Base-by-base conservation (phyloP, 768 basidiomycete species). In the Crassisporium funariophilum region DNA sequence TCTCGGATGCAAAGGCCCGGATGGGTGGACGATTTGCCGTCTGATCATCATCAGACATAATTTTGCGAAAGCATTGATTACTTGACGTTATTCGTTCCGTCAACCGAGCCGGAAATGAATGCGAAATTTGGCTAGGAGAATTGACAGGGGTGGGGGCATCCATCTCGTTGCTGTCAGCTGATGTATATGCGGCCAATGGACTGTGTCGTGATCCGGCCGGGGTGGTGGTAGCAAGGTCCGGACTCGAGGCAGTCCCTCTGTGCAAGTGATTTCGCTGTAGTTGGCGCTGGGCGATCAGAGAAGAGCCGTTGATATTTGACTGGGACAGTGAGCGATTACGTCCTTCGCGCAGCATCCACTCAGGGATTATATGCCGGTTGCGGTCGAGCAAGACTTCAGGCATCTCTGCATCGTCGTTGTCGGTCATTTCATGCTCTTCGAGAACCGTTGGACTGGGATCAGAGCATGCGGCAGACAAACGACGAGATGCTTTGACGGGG, bases 321-420 rank as follows among this genome's bases (percentile, higher is more conserved):
- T 77, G 67, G 3, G 79, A 78, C 23, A 72, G 58, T 12, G 82
- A 78, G 20, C 76, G 73, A 59, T 74, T 72, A 37, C 79, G 68
- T 44, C 67, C 66, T 12, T 72, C 75, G 23, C 76, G 75, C 35
- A 97, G 74, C 69, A 98, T 73, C 89, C 93, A 97, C 53, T 93
- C 83, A 4, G 97, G 95, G 38, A 99, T 84, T 49, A 99, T 97
- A 67, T 99, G 97, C n/a, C 88, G 79, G 64, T 99, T 81, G 52
- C 83, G 84, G 57, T 95, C 94, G 38, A 99, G 76, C 5, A 83
- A 83, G 11, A 99, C 97, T 66, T 98, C 95, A 1, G 97, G 97
- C 58, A 98, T 76, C 66, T 98, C 95, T 13, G 88, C 81, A 56
- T 86, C 87, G 42, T 80, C 82, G 9, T 73, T 77, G 54, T 83